Percentiles rank a stretch among this genome's conserved stretches.
phyloP scores from a whole-genome alignment of 2,329 filamentous ascomycete genomes.

The Aaosphaeria arxii region DNA sequence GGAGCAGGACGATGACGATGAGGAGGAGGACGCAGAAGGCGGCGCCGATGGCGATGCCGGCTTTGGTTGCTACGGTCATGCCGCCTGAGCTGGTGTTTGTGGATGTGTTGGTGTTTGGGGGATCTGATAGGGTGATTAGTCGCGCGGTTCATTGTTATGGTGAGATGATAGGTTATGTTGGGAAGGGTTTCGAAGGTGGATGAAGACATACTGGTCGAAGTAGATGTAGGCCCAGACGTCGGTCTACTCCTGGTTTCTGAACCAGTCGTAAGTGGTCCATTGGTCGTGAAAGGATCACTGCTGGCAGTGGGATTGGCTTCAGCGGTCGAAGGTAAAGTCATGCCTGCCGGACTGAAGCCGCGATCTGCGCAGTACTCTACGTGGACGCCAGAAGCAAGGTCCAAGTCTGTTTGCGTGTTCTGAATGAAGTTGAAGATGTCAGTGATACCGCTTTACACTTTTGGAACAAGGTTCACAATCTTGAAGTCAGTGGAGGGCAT shows the following conservation, averaged over 20 bases:
- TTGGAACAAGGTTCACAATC: no score
- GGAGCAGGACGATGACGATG: constrained; percentile 7
- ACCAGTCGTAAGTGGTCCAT: not conserved
- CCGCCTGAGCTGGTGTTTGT: not conserved
- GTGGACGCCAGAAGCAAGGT: constrained; percentile 7
- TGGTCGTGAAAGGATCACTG: constrained; percentile 2
- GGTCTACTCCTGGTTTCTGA: not conserved
- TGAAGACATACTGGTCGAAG: not conserved
- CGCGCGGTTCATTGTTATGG: no score
- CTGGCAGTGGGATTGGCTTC: constrained; percentile 4
- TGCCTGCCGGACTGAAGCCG: constrained; percentile 5
- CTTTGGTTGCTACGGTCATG: constrained; percentile 11
- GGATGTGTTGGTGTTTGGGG: not conserved
- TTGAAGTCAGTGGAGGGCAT: no score
- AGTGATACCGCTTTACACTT: no score
- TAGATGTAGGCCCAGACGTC: constrained; percentile 1
- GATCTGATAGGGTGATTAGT: no score
- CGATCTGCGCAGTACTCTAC: constrained; percentile 10
- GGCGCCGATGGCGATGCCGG: constrained; percentile 12
- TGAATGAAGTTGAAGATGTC: no score
- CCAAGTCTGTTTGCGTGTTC: constrained; percentile 11
- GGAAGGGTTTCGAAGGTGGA: no score
- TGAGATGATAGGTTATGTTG: no score
- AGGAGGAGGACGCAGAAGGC: constrained; percentile 11
- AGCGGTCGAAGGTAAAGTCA: constrained; percentile 9